phyloP scores from a whole-genome alignment of 2,329 filamentous ascomycete genomes.

The Sclerotinia nivalis region DNA sequence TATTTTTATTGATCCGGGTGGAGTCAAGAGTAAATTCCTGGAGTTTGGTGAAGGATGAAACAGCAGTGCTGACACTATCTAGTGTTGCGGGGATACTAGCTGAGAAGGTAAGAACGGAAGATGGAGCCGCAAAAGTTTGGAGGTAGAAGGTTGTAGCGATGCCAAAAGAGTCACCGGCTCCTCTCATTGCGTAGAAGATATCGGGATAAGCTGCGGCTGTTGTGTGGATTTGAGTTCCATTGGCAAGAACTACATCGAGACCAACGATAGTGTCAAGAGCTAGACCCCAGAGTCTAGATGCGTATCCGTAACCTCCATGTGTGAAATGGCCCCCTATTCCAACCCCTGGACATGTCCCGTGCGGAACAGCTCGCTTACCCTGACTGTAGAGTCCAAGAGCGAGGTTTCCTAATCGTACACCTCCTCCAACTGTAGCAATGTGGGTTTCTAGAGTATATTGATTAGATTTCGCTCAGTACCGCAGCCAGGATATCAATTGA shows the following conservation, averaged over 20 bases:
- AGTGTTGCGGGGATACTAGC: conserved; percentile 24
- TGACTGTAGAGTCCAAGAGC: conserved; percentile 43
- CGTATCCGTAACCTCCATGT: conserved; percentile 49
- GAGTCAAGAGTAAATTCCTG: conserved; percentile 15
- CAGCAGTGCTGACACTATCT: conserved; percentile 26
- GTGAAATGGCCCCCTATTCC: conserved; percentile 50
- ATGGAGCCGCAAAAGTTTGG: conserved; percentile 43
- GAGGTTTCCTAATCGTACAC: conserved; percentile 48
- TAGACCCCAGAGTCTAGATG: conserved; percentile 51
- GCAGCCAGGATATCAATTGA: neutral
- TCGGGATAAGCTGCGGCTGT: conserved; percentile 35
- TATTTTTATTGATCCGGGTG: conserved; percentile 41
- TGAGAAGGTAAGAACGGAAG: conserved; percentile 33
- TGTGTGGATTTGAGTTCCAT: conserved; percentile 37
- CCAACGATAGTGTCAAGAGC: conserved; percentile 52
- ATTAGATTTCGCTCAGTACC: neutral
- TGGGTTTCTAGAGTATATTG: conserved; percentile 20
- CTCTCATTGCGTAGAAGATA: conserved; percentile 42
- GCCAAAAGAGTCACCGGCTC: conserved; percentile 43
- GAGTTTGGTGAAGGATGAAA: conserved; percentile 21
- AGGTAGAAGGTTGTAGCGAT: conserved; percentile 40
- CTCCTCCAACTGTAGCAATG: conserved; percentile 43
- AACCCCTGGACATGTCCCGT: conserved; percentile 50
- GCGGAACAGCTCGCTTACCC: conserved; percentile 44
- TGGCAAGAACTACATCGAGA: conserved; percentile 50